phyloP scores from a whole-genome alignment of 2,329 filamentous ascomycete genomes.

The Diaporthe batatas region DNA sequence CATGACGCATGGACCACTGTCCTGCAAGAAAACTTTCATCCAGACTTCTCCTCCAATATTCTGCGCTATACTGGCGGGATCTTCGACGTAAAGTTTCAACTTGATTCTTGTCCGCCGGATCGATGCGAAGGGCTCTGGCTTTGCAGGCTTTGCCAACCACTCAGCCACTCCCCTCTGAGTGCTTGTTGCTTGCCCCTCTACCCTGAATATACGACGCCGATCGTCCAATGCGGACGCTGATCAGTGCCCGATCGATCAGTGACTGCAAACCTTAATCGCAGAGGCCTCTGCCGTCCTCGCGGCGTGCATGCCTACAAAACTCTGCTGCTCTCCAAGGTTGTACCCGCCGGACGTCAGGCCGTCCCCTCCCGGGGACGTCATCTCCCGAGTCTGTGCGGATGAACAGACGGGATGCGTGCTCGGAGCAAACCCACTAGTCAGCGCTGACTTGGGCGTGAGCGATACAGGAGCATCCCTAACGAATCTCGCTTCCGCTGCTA shows the following conservation, averaged over 20 bases:
- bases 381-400: constrained; percentile 28
- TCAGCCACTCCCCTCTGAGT: neutral
- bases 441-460: constrained; percentile 1
- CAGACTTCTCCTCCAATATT: neutral
- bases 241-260: constrained; percentile 13
- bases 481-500: constrained; percentile 16
- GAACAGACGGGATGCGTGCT: constrained; percentile 30
- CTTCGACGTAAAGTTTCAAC: constrained; percentile 16
- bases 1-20: neutral
- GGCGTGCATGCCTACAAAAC: neutral
- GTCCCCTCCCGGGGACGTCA: constrained; percentile 34
- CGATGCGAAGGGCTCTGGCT: neutral
- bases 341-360: constrained; percentile 26
- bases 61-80: neutral
- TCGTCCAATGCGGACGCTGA: constrained; percentile 29
- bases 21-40: too few relatives aligned
- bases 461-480: constrained; percentile 25
- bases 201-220: constrained; percentile 8
- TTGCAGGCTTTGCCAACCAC: neutral
- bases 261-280: constrained; percentile 4
- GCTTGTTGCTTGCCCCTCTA: neutral
- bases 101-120: constrained; percentile 6
- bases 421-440: constrained; percentile 10
- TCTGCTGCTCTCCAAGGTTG: constrained; percentile 25
- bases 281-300: constrained; percentile 13